A percentile compares a stretch with the other conserved stretches of the same genome.
These are phyloP conservation scores for Populus alba DNA, from an alignment of 345 rosid species.

Conservation along the genomic window DNA sequence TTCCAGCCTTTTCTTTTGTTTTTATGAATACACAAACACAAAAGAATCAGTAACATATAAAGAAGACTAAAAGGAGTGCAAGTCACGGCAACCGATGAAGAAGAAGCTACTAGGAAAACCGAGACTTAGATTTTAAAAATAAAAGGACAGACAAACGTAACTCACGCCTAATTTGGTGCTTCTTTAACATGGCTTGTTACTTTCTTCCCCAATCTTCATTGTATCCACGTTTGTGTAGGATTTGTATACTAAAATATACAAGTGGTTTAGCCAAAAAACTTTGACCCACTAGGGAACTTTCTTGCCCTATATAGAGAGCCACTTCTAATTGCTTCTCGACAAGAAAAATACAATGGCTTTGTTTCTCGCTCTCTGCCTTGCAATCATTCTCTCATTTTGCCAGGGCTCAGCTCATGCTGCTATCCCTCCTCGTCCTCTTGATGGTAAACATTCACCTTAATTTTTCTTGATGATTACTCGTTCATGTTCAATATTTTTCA, in stretches of 20 bases:
- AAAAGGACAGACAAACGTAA: neutral
- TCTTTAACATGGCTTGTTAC: neutral
- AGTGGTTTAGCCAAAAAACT: neutral
- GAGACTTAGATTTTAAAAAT: neutral
- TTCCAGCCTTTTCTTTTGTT: too few species aligned
- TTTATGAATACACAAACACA: neutral
- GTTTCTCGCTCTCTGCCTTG: slow-evolving; percentile 12
- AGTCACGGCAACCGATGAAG: neutral
- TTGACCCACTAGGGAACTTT: neutral
- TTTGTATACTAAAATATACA: neutral
- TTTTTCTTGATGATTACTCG: neutral
- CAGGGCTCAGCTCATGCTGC: slow-evolving; percentile 8
- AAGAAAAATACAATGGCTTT: slow-evolving; percentile 18
- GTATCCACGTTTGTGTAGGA: neutral
- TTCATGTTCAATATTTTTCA: neutral
- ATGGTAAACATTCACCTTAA: slow-evolving; percentile 24
- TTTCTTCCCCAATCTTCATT: neutral
- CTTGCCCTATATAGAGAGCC: neutral
- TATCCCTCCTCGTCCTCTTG: slow-evolving; percentile 22
- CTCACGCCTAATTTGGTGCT: slow-evolving; percentile 15
- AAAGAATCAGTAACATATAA: neutral
- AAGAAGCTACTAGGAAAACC: neutral
- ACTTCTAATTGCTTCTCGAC: neutral
- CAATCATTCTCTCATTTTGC: slow-evolving; percentile 10
- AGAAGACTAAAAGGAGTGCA: neutral